phyloP scores from a whole-genome alignment of 1,284 basidiomycete species.

The Ganoderma meredithae region DNA sequence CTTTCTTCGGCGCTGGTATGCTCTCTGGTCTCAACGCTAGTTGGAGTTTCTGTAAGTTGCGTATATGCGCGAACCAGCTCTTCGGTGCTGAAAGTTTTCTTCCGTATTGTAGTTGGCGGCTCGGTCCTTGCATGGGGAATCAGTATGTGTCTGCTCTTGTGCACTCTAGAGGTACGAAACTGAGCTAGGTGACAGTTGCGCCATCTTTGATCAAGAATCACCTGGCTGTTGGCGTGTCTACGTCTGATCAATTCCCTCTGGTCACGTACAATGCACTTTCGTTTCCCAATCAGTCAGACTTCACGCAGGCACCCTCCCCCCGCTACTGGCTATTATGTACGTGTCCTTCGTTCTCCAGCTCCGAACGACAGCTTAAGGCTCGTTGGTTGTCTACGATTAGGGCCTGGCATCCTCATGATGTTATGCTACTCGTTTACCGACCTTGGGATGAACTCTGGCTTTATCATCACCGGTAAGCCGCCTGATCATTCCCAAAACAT shows the following conservation, averaged over 20 bases:
- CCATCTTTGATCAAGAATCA: slow-evolving; percentile 63
- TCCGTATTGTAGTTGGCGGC: slow-evolving; percentile 47
- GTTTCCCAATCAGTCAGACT: slow-evolving; percentile 51
- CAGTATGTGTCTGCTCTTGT: slow-evolving; percentile 30
- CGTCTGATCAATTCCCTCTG: slow-evolving; percentile 52
- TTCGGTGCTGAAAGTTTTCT: background rate
- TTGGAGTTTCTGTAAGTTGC: slow-evolving; percentile 57
- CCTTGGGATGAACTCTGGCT: slow-evolving; percentile 32
- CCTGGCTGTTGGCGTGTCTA: slow-evolving; percentile 51
- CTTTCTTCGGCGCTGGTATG: slow-evolving; percentile 75
- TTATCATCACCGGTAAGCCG: slow-evolving; percentile 22
- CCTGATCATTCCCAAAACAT: too few relatives aligned
- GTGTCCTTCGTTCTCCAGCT: background rate
- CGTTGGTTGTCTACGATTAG: background rate
- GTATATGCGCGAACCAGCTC: background rate
- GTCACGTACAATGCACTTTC: slow-evolving; percentile 53
- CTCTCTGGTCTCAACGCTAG: slow-evolving; percentile 71
- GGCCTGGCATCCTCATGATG: slow-evolving; percentile 67
- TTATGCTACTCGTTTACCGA: slow-evolving; percentile 51
- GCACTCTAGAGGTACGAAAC: background rate
- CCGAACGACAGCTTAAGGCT: background rate
- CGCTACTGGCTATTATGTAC: slow-evolving; percentile 70
- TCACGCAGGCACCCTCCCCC: slow-evolving; percentile 57
- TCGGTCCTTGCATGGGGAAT: slow-evolving; percentile 70
- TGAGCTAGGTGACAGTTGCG: slow-evolving; percentile 42